These are phyloP conservation scores for Acanthamoeba sp. DNA, from an alignment of 208 protist genomes.

Conservation along the genomic window DNA sequence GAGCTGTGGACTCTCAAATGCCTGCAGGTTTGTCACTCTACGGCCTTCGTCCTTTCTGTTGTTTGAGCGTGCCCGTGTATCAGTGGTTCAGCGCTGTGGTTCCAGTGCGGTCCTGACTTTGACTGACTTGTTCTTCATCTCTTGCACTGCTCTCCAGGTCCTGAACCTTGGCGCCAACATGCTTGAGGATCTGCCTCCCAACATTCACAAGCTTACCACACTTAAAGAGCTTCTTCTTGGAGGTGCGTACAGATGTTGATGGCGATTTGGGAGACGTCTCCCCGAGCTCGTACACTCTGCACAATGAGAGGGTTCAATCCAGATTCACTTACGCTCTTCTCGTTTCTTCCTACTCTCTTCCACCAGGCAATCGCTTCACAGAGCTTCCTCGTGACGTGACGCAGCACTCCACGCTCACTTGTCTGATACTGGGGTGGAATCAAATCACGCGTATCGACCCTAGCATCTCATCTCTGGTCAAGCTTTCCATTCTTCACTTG, in stretches of 20 bases:
- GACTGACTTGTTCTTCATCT: not conserved
- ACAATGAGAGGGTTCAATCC: too few species aligned
- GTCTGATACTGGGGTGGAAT: slow-evolving; percentile 18
- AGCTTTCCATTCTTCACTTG: not conserved
- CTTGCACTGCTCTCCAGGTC: not conserved
- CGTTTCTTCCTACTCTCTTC: too few species aligned
- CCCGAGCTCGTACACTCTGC: too few species aligned
- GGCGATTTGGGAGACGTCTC: too few species aligned
- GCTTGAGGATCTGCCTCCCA: slow-evolving; percentile 33
- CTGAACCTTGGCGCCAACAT: not conserved
- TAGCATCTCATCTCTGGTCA: not conserved
- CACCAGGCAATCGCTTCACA: slow-evolving; percentile 30
- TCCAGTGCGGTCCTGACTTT: too few species aligned
- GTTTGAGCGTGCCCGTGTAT: too few species aligned
- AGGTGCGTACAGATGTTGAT: not conserved
- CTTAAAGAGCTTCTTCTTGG: slow-evolving; percentile 49
- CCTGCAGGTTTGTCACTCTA: not conserved
- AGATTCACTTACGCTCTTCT: not conserved
- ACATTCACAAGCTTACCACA: not conserved
- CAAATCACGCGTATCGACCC: slow-evolving; percentile 20
- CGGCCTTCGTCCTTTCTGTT: too few species aligned
- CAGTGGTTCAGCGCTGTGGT: too few species aligned
- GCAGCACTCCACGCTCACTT: not conserved
- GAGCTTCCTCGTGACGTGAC: slow-evolving; percentile 13
- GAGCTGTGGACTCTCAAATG: slow-evolving; percentile 5